Base-by-base conservation (phyloP, 208 protist genomes). In the Trypanosoma brucei region DNA sequence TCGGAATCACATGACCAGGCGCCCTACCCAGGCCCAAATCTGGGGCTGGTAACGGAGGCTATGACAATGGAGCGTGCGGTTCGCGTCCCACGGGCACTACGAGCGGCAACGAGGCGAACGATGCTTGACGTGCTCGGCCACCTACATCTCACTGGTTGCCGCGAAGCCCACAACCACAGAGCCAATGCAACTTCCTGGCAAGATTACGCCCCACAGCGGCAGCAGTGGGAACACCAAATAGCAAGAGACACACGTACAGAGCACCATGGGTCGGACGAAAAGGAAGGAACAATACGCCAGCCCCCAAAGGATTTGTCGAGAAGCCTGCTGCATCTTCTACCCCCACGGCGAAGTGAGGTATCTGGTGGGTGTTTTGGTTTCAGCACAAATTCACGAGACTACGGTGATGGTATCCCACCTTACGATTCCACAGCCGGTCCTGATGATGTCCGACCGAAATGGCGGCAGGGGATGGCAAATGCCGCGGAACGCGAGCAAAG, bases 51-150 rank as follows among this genome's bases (percentile, higher is more conserved):
- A 38, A 60, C 49, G 3, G 65, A 70, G 8, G 65, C 70, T 2
- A 71, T 73, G 13, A 88, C 84, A 31, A 85, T 91, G 79, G 73
- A 82, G 55, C 40, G 73, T 51, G 79, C 81, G 9, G 84, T 91
- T 50, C 56, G 61, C 35, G 69, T 92, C 1, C 85, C 85, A 1
- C 45, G 56, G 9, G 81, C 85, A 2, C 68, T 92, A 46, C 84
- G 64, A 37, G 63, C 48, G 11, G 79, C 84, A 1, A 75, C 65
- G n/a, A 79, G 85, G 3, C 81, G 85, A 35, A 88, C 85, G n/a
- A 88, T 92, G 85, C 71, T 84, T 40, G 84, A 91, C 56, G 66
- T 88, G 31, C 54, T 91, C 36, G 51, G 55, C 2, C 33, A 66
- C n/a, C 1, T 56, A 38, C 38, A 56, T 9, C 9, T 11, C 57